Evolutionary conservation across 2,329 filamentous ascomycete species (phyloP).

Genomic region (Alternaria hordeiaustralica): DNA sequence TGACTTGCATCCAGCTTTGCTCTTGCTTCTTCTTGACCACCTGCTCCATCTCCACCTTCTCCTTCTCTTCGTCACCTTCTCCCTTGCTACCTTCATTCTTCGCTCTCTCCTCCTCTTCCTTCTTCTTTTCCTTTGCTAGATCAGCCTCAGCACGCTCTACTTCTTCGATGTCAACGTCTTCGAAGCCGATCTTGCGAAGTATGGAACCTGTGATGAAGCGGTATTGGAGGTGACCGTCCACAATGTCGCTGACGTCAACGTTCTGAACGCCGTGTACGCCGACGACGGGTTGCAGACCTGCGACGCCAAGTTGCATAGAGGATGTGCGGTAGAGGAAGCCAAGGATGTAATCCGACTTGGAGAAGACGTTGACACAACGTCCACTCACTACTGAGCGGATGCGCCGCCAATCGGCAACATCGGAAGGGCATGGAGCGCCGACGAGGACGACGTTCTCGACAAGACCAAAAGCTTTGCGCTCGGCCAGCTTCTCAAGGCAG

Average conservation of each 20-base stretch:
- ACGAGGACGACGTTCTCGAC: constrained; percentile 85
- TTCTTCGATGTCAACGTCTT: constrained; percentile 57
- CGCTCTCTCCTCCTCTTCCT: constrained; percentile 47
- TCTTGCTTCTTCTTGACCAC: constrained; percentile 55
- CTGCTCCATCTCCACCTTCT: constrained; percentile 49
- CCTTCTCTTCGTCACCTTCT: constrained; percentile 34
- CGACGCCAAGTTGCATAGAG: constrained; percentile 81
- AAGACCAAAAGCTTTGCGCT: constrained; percentile 80
- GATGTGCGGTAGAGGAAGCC: constrained; percentile 87
- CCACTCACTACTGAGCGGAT: constrained; percentile 81
- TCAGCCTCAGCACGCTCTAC: constrained; percentile 56
- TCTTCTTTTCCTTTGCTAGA: constrained; percentile 53
- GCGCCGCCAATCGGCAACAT: constrained; percentile 74
- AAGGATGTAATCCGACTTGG: constrained; percentile 84
- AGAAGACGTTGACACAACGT: constrained; percentile 85
- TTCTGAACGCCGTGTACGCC: constrained; percentile 70
- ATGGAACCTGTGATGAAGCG: constrained; percentile 59
- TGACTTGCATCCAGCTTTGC: constrained; percentile 52
- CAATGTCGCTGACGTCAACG: constrained; percentile 59
- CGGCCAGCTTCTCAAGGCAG: constrained; percentile 77
- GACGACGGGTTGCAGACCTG: constrained; percentile 77
- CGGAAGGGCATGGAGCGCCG: constrained; percentile 78
- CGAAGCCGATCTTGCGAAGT: constrained; percentile 60
- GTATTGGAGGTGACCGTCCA: constrained; percentile 60
- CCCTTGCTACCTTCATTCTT: constrained; percentile 31